Evolutionary conservation across 2,329 filamentous ascomycete genomes (phyloP).

Genomic region (Metarhizium anisopliae): DNA sequence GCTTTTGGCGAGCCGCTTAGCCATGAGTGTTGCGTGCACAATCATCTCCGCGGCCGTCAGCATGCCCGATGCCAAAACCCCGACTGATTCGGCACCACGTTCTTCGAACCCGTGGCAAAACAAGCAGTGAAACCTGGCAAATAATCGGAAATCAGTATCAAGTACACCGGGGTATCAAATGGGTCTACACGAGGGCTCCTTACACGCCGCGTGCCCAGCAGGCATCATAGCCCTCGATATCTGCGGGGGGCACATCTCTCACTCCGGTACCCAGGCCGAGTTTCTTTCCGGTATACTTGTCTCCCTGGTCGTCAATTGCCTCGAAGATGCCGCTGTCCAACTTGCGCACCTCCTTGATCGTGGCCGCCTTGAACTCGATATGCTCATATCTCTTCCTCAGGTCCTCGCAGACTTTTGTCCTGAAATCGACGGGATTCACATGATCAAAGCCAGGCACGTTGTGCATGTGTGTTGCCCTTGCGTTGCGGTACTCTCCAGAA

Average conservation of each 20-base stretch:
- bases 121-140: conserved; percentile 39
- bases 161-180: too few species aligned
- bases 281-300: conserved; percentile 38
- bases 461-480: conserved; percentile 38
- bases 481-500: conserved; percentile 41
- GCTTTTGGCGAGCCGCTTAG: conserved; percentile 29
- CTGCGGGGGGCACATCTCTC: conserved; percentile 36
- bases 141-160: too few species aligned
- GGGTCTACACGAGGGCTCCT: background rate
- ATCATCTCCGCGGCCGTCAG: conserved; percentile 22
- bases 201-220: conserved; percentile 46
- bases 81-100: conserved; percentile 33
- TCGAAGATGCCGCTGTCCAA: conserved; percentile 22
- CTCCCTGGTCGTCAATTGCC: conserved; percentile 30
- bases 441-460: conserved; percentile 32
- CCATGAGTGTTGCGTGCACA: conserved; percentile 33
- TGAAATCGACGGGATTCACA: conserved; percentile 22
- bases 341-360: conserved; percentile 18
- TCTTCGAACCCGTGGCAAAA: conserved; percentile 54
- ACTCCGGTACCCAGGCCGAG: conserved; percentile 47
- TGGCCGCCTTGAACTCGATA: conserved; percentile 22
- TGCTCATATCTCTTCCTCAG: conserved; percentile 24
- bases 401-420: conserved; percentile 24
- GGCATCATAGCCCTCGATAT: conserved; percentile 44
- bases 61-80: conserved; percentile 34